These are phyloP conservation scores for Pestalotiopsis sp. DNA, from an alignment of 2,329 filamentous ascomycete genomes.

Conservation along the genomic window DNA sequence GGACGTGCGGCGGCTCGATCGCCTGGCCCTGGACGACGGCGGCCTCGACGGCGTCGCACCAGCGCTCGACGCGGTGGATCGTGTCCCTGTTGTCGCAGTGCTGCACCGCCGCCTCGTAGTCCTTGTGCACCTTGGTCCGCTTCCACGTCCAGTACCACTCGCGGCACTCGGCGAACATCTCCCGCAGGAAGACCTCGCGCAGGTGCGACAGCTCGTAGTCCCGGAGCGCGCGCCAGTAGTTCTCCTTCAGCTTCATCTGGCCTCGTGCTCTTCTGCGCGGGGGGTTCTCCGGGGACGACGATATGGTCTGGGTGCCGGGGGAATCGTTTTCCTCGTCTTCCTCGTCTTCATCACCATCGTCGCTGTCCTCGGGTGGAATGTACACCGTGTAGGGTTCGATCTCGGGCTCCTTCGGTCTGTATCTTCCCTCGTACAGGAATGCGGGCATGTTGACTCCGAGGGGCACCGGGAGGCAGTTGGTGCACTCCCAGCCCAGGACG, in stretches of 20 bases:
- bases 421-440: slow-evolving; percentile 26
- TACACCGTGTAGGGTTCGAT: not conserved
- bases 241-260: not conserved
- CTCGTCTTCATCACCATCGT: not conserved
- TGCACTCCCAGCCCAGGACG: slow-evolving; percentile 34
- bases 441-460: slow-evolving; percentile 30
- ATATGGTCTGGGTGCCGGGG: not conserved
- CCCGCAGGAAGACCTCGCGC: slow-evolving; percentile 22
- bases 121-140: slow-evolving; percentile 16
- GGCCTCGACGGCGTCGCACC: slow-evolving; percentile 22
- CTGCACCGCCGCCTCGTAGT: slow-evolving; percentile 31
- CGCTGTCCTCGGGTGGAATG: not conserved
- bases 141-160: slow-evolving; percentile 21
- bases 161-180: slow-evolving; percentile 22
- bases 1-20: not conserved
- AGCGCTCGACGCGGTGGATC: slow-evolving; percentile 21
- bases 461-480: slow-evolving; percentile 30
- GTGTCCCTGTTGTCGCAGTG: slow-evolving; percentile 27
- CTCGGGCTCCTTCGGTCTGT: slow-evolving; percentile 18
- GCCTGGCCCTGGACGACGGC: slow-evolving; percentile 14
- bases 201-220: slow-evolving; percentile 27
- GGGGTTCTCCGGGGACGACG: not conserved
- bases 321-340: not conserved
- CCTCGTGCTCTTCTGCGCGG: not conserved
- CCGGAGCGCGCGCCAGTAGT: slow-evolving; percentile 18